Percentiles rank a stretch among this genome's conserved stretches.
Evolutionary conservation across 768 basidiomycete genomes (phyloP).

Genomic region (Mycena capillaripes): DNA sequence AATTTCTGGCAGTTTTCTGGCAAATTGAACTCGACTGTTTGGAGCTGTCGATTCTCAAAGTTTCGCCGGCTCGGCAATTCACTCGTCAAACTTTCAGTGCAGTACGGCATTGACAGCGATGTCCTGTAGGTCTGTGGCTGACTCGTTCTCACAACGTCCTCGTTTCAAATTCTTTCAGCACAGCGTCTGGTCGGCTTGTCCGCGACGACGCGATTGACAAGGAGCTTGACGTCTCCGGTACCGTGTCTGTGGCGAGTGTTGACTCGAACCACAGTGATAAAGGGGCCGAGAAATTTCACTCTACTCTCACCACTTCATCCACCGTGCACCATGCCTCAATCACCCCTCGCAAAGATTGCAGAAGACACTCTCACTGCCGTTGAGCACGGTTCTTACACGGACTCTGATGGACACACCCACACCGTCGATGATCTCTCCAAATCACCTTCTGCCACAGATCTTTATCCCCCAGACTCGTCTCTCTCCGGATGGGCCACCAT

Average conservation of each 20-base stretch:
- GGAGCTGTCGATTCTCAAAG: too few relatives aligned
- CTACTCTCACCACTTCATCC: not conserved
- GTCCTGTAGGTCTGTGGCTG: too few relatives aligned
- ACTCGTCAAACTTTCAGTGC: too few relatives aligned
- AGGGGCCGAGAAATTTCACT: not conserved
- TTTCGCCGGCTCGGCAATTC: too few relatives aligned
- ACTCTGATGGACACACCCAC: constrained; percentile 46
- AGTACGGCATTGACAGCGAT: too few relatives aligned
- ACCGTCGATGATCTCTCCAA: constrained; percentile 49
- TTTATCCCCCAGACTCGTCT: constrained; percentile 55
- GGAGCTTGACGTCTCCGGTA: constrained; percentile 12
- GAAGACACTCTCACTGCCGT: constrained; percentile 59
- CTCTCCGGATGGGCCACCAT: constrained; percentile 53
- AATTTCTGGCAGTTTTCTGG: too few relatives aligned
- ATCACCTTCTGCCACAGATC: constrained; percentile 55
- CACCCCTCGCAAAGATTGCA: constrained; percentile 51
- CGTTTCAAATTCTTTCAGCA: not conserved
- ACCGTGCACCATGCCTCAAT: constrained; percentile 12
- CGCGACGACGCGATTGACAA: not conserved
- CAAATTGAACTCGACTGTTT: too few relatives aligned
- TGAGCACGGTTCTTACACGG: constrained; percentile 51
- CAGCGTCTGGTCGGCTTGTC: not conserved
- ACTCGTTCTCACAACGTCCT: not conserved
- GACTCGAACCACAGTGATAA: constrained; percentile 2
- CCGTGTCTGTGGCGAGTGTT: not conserved